Base-by-base conservation (phyloP, 2,329 filamentous ascomycete species). In the Magnaporthiopsis rhizophila region DNA sequence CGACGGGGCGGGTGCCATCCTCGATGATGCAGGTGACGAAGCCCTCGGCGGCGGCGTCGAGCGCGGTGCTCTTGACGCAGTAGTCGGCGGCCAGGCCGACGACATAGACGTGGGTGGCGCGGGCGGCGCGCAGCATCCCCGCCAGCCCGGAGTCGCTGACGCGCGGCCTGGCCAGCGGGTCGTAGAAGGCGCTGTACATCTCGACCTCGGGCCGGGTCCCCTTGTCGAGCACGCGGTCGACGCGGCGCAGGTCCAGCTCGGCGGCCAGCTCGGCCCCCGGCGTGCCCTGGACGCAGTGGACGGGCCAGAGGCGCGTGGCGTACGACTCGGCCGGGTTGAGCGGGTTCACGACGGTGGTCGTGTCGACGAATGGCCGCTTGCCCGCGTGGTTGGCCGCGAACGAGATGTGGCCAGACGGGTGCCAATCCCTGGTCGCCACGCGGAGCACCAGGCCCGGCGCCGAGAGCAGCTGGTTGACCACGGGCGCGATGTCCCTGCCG, bases 111-210 rank as follows among this genome's bases (percentile, higher is more conserved):
- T 96, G 84, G 7, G 90, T 92, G 34, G 96, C 79, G 0, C 77
- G 79, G 21, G 78, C 78, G 3, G 79, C 79, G 62, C 75, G 81
- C 69, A 99, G 74, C 61, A 80, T 72, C 1, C 72, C 77, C 1
- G 81, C 83, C 32, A 98, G 78, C 18, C 87, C 87, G 70, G 84
- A 88, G 70, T 88, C 86, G 32, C 78, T 79, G 18, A 89, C 79
- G 38, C 77, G 77, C 1, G 87, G 86, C 7, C 81, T 81, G 56
- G 76, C 76, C 70, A 97, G 94, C 0, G 91, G 90, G 72, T 93
- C 90, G 66, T 89, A 88, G 71, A 99, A 98, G 0, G 89, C 92
- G 67, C 89, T 94, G 77, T 97, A 98, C 90, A 97, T 97, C 76
- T 99, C 95, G 2, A 97, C 84, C 59, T 83, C 79, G 59, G 80